Evolutionary conservation across 2,329 filamentous ascomycete species (phyloP), one percentile per base, ranked within the genome.

Genomic region (Fusarium ambrosium): DNA sequence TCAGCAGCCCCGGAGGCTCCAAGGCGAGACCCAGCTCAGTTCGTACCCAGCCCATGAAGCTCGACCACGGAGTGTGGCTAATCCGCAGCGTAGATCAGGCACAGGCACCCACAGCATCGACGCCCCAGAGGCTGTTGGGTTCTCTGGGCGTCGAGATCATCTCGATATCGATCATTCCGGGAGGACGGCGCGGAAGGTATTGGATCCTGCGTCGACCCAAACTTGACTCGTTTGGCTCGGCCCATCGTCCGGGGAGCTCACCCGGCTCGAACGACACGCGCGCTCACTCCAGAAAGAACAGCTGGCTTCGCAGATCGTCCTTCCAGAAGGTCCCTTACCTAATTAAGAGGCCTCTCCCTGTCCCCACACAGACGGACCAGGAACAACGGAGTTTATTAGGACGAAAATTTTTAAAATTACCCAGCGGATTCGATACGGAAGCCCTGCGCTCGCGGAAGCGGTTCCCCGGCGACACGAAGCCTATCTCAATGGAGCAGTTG

Each of bases 381-480:
- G 69, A 77, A 76, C 70, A 66, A 66, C 75, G 77, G 70, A 60
- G 73, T 68, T 62, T 39, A 64, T 76, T 78, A 67, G 48, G 73
- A 77, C 63, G 67, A 73, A 77, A 76, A 69, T 60, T 72, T 76
- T 76, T 80, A 71, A 81, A 80, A 81, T 82, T 80, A 81, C 73
- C 69, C 63, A 66, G 69, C 75, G 74, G 73, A 69, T 71, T 63
- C 58, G 60, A 72, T 69, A 77, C 70, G 69, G 74, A 72, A 71
- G 59, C 76, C 65, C 66, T 76, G 69, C 61, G 62, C 70, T 62
- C 61, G 71, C 80, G 80, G 80, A 81, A 81, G 76, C 45, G 27
- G 75, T 76, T 82, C 80, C 80, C 80, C 80, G 81, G 80, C 68
- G 75, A 79, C 78, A 78, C 69, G 75, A 79, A 77, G 55, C 18